Base-by-base conservation (phyloP, 345 rosid genomes). In the Crucihimalaya himalaica region DNA sequence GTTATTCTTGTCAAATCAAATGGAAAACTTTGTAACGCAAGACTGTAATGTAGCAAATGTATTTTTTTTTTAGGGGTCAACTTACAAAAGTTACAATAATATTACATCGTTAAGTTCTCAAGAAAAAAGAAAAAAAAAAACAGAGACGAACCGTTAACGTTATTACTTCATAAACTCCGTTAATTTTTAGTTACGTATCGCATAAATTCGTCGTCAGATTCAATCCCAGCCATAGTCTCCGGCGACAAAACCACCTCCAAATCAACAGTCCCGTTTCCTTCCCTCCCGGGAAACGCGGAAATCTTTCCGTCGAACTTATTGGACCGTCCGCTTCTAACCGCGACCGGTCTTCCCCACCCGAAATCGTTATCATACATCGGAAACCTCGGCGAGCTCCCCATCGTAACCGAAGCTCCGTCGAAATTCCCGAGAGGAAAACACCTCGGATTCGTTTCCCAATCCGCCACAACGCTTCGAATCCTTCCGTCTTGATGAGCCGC, bases 251-350 rank as follows among this genome's bases (percentile, higher is more conserved):
- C 66, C 34, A 95, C 97, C 76, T 95, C 99, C 27, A 91, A 85
- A 81, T 91, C 99, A 0, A 91, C 89, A 20, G 76, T 88, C 0
- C 97, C 96, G 27, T 84, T 83, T 2, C 96, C 96, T 23, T 83
- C 93, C 29, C 89, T 73, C 42, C 99, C 99, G 0, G 98, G 99
- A 68, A 91, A 95, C 14, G 97, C 99, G 19, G 97, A 95, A 62
- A 95, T 91, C 86, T 95, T 95, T 16, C 99, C 99, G 66, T 95
- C 99, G 7, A 95, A 95, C 48, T 95, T 95, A 61, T 95, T 95
- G 3, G 96, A 88, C 61, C 79, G 69, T 0, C 99, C 99, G 64
- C 99, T 91, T 80, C 97, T 78, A 1, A 95, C 81, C 0, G 97
- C 99, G 83, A 91, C 29, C 0, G 99, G 99, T 66, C 82, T 79